Evolutionary conservation across 495 filamentous ascomycete species (phyloP).

Genomic region (Wilcoxina mikolae): DNA sequence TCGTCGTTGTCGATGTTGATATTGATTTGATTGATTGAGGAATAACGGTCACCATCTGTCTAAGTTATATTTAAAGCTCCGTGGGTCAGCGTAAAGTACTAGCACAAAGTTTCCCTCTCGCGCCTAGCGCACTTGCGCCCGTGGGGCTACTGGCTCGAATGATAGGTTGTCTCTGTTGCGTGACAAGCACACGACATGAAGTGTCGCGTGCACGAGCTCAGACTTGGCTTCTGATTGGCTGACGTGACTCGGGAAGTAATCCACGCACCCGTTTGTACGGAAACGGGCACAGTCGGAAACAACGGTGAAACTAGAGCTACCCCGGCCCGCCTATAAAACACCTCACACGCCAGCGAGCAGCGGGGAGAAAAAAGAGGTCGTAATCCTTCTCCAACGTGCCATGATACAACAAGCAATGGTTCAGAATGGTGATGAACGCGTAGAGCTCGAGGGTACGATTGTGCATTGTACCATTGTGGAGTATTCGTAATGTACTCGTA

Average conservation of each 20-base stretch:
- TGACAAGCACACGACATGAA: not conserved
- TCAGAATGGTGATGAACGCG: no score
- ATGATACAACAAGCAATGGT: no score
- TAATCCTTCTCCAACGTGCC: no score
- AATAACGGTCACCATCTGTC: no score
- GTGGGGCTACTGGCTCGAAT: slow-evolving; percentile 17
- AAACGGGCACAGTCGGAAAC: slow-evolving; percentile 21
- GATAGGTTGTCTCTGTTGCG: slow-evolving; percentile 20
- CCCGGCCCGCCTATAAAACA: no score
- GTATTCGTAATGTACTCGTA: no score
- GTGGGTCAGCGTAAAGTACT: not conserved
- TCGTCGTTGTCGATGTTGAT: not conserved
- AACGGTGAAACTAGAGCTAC: no score
- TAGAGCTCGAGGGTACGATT: no score
- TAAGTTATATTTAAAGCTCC: not conserved
- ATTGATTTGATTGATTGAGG: not conserved
- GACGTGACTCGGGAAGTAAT: not conserved
- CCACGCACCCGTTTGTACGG: slow-evolving; percentile 3
- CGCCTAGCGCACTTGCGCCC: slow-evolving; percentile 25
- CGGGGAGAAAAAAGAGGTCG: no score
- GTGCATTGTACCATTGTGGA: no score
- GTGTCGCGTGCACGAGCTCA: slow-evolving; percentile 22
- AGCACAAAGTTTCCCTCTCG: slow-evolving; percentile 3
- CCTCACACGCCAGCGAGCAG: no score
- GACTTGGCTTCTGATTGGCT: slow-evolving; percentile 17